phyloP scores from a whole-genome alignment of 1,284 basidiomycete genomes.

The Ganoderma lucidum region DNA sequence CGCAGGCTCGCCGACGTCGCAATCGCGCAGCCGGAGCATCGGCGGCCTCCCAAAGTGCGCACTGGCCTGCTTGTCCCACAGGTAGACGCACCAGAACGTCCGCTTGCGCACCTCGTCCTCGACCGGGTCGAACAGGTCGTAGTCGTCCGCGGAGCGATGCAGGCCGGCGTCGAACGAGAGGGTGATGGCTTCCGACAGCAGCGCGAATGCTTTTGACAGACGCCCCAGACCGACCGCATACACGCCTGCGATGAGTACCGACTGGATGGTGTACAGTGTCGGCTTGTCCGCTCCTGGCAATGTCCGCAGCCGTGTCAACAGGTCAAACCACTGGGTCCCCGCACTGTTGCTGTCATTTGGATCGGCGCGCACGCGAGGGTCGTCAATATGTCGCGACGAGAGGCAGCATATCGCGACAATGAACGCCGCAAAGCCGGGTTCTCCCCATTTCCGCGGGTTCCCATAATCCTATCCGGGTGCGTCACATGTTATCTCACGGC shows the following conservation, averaged over 20 bases:
- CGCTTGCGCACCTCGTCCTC: conserved; percentile 90
- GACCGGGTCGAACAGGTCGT: conserved; percentile 87
- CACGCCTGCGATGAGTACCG: conserved; percentile 85
- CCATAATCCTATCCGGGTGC: conserved; percentile 76
- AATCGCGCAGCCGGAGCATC: conserved; percentile 84
- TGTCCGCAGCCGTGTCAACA: conserved; percentile 84
- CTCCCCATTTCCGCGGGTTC: conserved; percentile 91
- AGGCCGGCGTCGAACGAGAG: conserved; percentile 87
- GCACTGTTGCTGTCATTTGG: conserved; percentile 83
- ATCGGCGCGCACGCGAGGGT: conserved; percentile 84
- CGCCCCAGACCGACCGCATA: conserved; percentile 89
- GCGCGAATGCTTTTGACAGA: conserved; percentile 85
- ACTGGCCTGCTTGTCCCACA: conserved; percentile 90
- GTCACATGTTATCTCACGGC: conserved; percentile 38
- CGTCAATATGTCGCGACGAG: conserved; percentile 89
- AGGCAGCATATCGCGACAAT: conserved; percentile 90
- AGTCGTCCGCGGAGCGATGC: conserved; percentile 87
- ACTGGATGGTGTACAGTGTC: conserved; percentile 89
- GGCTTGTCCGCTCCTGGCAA: conserved; percentile 88
- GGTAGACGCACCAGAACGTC: conserved; percentile 93
- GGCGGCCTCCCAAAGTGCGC: conserved; percentile 90
- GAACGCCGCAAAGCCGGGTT: conserved; percentile 91
- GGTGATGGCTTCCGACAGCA: conserved; percentile 86
- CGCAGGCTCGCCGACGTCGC: conserved; percentile 85
- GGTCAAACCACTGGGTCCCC: conserved; percentile 90